Evolutionary conservation across 1,284 basidiomycete species (phyloP).

Genomic region (Ustilago trichophora): DNA sequence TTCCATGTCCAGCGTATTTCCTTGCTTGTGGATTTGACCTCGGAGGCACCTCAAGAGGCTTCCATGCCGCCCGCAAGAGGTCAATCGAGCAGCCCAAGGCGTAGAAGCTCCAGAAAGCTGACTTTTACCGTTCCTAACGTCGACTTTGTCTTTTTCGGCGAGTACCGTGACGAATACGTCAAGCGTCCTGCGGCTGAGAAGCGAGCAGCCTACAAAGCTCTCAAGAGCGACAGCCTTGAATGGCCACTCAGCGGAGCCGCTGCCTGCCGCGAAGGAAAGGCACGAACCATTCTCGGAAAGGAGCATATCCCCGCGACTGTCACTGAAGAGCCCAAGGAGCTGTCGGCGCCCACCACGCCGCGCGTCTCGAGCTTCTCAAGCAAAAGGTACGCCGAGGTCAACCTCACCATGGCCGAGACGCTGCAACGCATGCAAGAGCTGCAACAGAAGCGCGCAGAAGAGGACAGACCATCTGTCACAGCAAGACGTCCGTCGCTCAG

Average conservation of each 20-base stretch:
- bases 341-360: not conserved
- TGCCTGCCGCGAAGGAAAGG: slow-evolving; percentile 1
- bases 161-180: slow-evolving; percentile 53
- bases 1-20: slow-evolving; percentile 36
- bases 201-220: slow-evolving; percentile 52
- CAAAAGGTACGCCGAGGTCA: slow-evolving; percentile 15
- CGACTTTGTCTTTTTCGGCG: slow-evolving; percentile 38
- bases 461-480: not conserved
- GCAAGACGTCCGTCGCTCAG: slow-evolving; percentile 23
- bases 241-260: slow-evolving; percentile 38
- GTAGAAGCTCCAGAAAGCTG: slow-evolving; percentile 23
- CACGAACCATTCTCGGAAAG: not conserved
- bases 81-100: not conserved
- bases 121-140: slow-evolving; percentile 40
- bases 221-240: slow-evolving; percentile 45
- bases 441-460: slow-evolving; percentile 1
- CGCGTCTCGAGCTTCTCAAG: not conserved
- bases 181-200: slow-evolving; percentile 41
- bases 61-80: no score
- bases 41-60: not conserved
- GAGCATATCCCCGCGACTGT: not conserved
- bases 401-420: slow-evolving; percentile 50
- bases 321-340: not conserved
- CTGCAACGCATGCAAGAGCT: slow-evolving; percentile 43
- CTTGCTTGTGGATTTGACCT: slow-evolving; percentile 41